Evolutionary conservation across 208 protist species (phyloP), one percentile per base, ranked within the genome.

Genomic region (Vickermania spadyakhi): DNA sequence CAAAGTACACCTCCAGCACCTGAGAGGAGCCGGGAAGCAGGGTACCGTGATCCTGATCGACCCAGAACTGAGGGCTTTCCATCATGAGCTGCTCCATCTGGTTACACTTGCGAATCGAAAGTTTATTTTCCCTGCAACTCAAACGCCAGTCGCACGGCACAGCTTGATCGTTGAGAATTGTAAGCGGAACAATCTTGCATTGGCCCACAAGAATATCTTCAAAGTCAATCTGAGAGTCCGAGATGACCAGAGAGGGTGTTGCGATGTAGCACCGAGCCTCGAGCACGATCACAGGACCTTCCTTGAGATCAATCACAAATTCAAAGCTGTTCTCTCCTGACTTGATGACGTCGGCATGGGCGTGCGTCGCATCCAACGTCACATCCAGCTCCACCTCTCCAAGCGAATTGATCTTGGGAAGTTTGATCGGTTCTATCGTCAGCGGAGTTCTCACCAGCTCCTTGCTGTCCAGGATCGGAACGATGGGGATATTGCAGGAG

Each of bases 221-320:
- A 79, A 98, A 98, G 70, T 94, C 75, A 22, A 98, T 28, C 23
- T 54, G 28, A n/a, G 64, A 75, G 26, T 74, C 70, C 26, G 70
- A 80, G 1, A 97, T 27, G 13, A 57, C 54, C 45, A 98, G 60
- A 11, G 79, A 66, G 31, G 96, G 96, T 29, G 93, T 88, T 7
- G 86, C 96, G 22, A 98, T 80, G 63, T 91, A 96, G 62, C 91
- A 96, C 64, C 64, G 68, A n/a, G 93, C 74, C 54, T 88, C 66
- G 5, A 98, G 30, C 23, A 91, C 64, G 28, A 97, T 68, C 11
- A 72, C 70, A 11, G 94, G 89, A 5, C 95, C 95, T 25, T 80
- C 81, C 52, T 81, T 75, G 25, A 97, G 72, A 66, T 94, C 81
- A 7, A 97, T 60, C 21, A 75, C 66, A 42, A 97, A 88, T 60